Conservation (phyloP, 2,329 filamentous ascomycete genomes). For the Fusarium aywerte region DNA sequence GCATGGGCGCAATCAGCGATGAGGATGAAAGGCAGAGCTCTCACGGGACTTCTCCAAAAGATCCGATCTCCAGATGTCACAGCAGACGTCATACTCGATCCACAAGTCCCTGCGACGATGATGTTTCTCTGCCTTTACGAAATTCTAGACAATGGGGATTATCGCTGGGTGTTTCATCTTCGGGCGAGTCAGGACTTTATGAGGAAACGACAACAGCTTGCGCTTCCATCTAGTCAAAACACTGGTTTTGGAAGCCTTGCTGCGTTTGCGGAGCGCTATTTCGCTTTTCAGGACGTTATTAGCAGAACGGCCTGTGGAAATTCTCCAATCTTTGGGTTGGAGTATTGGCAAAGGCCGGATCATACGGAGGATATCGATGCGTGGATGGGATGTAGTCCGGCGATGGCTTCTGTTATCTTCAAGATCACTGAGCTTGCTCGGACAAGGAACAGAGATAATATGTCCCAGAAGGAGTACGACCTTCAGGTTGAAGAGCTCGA, state of each 20-base stretch:
- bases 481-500: slow-evolving; percentile 10
- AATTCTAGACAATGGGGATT: slow-evolving; percentile 39
- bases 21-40: slow-evolving; percentile 37
- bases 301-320: slow-evolving; percentile 62
- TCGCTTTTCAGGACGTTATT: slow-evolving; percentile 63
- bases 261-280: slow-evolving; percentile 58
- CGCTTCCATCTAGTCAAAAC: slow-evolving; percentile 20
- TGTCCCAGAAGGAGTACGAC: neutral
- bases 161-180: slow-evolving; percentile 59
- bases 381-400: slow-evolving; percentile 62
- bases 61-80: slow-evolving; percentile 25
- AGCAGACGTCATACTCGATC: slow-evolving; percentile 31
- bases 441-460: slow-evolving; percentile 26
- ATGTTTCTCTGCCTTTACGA: slow-evolving; percentile 44
- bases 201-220: slow-evolving; percentile 48
- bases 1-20: slow-evolving; percentile 32
- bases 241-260: slow-evolving; percentile 16
- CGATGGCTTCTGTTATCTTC: slow-evolving; percentile 58
- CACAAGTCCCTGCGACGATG: slow-evolving; percentile 40
- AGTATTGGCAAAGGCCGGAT: slow-evolving; percentile 56
- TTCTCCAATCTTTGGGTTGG: slow-evolving; percentile 57
- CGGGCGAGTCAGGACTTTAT: slow-evolving; percentile 60
- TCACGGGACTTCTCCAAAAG: neutral
- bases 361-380: slow-evolving; percentile 46
- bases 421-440: slow-evolving; percentile 59